phyloP scores from a whole-genome alignment of 306 rosid species.

The Vachellia collinsii region DNA sequence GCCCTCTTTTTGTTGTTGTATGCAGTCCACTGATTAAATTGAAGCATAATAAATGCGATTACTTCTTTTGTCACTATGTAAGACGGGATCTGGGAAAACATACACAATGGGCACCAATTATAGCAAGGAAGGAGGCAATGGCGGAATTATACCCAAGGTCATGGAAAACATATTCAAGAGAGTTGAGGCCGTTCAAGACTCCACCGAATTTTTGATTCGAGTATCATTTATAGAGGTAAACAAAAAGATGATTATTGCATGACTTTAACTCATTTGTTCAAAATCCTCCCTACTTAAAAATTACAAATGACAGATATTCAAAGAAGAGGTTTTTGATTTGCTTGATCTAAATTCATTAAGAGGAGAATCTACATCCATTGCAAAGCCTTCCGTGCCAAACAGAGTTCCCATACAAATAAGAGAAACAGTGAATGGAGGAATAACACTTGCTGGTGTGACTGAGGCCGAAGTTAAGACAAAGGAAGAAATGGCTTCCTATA shows the following conservation, averaged over 20 bases:
- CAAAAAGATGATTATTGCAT: neutral
- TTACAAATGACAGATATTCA: conserved; percentile 80
- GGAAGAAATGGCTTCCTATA: conserved; percentile 91
- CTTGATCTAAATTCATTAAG: conserved; percentile 67
- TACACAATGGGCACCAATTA: conserved; percentile 83
- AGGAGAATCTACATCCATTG: conserved; percentile 51
- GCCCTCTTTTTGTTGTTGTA: neutral
- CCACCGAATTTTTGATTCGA: conserved; percentile 73
- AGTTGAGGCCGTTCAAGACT: conserved; percentile 53
- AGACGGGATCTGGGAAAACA: conserved; percentile 98
- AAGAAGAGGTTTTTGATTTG: conserved; percentile 94
- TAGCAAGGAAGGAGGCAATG: conserved; percentile 60
- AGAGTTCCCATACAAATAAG: conserved; percentile 92
- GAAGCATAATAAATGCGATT: neutral
- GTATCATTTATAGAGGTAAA: conserved; percentile 96
- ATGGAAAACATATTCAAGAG: conserved; percentile 70
- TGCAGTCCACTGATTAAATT: neutral
- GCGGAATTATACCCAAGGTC: conserved; percentile 82
- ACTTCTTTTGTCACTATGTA: conserved; percentile 23
- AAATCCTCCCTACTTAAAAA: conserved; percentile 6
- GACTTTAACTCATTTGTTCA: neutral
- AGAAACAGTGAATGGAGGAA: conserved; percentile 90
- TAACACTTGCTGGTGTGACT: conserved; percentile 92
- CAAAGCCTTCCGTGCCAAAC: conserved; percentile 55
- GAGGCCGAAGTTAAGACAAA: conserved; percentile 88